These are phyloP conservation scores for Conticribra weissflogii DNA, from an alignment of 108 stramenopile genomes.

Conservation along the genomic window DNA sequence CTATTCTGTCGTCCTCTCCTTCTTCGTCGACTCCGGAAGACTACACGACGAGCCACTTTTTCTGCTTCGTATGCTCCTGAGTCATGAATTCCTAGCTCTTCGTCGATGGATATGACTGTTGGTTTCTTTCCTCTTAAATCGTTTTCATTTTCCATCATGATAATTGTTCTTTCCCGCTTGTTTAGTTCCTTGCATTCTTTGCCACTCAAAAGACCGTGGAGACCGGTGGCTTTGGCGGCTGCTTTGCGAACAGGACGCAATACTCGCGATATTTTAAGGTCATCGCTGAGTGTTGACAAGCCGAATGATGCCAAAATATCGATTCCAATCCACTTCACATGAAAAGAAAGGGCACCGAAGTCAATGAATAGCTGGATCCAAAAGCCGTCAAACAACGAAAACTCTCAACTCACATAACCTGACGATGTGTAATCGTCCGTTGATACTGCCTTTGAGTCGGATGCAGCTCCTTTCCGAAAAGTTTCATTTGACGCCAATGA, in stretches of 20 bases:
- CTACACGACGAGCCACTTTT: constrained; percentile 33
- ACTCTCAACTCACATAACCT: constrained; percentile 31
- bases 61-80: constrained; percentile 38
- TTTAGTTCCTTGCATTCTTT: constrained; percentile 45
- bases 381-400: not conserved
- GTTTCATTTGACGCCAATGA: not conserved
- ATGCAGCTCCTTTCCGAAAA: not conserved
- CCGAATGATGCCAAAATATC: constrained; percentile 56
- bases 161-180: not conserved
- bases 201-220: constrained; percentile 86
- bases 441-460: not conserved
- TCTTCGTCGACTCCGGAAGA: constrained; percentile 19
- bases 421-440: constrained; percentile 26
- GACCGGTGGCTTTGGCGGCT: constrained; percentile 65
- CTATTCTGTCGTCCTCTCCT: constrained; percentile 16
- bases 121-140: constrained; percentile 27
- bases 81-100: constrained; percentile 46
- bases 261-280: constrained; percentile 54
- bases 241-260: constrained; percentile 74
- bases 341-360: not conserved
- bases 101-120: constrained; percentile 49
- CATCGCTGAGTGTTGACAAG: constrained; percentile 32
- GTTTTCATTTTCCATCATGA: constrained; percentile 4
- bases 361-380: not conserved
- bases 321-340: constrained; percentile 49